Conservation (phyloP, 768 basidiomycete genomes). For the Lactarius akahatsu region DNA sequence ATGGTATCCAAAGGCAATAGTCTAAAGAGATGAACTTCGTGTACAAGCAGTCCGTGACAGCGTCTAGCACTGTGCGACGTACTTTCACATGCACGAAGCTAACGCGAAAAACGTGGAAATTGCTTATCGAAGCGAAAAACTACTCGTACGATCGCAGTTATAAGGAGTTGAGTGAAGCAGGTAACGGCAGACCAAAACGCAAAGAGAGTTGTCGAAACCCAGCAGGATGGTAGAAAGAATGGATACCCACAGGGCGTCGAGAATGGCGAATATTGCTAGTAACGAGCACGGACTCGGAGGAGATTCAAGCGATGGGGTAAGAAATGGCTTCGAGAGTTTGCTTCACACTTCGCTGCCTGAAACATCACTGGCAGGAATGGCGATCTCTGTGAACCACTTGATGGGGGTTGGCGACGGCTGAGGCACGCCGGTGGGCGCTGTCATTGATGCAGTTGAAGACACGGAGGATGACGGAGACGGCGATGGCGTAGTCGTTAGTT, state of each 20-base stretch:
- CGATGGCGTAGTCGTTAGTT: neutral
- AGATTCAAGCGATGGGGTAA: no score
- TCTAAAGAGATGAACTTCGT: neutral
- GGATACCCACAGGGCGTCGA: conserved; percentile 1
- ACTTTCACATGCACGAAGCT: neutral
- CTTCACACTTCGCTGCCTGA: neutral
- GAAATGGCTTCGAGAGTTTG: neutral
- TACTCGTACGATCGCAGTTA: neutral
- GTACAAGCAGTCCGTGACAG: neutral
- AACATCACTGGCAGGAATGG: neutral
- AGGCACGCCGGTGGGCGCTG: neutral
- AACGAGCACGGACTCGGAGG: neutral
- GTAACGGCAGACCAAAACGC: neutral
- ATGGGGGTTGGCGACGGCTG: neutral
- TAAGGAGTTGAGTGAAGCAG: neutral
- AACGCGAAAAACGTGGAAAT: neutral
- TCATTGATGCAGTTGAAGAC: neutral
- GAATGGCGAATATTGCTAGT: no score
- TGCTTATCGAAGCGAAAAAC: neutral
- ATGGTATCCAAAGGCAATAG: neutral
- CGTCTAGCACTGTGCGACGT: neutral
- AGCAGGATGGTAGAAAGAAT: neutral
- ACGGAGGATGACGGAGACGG: neutral
- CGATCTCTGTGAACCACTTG: neutral
- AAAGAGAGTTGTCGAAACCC: neutral